Evolutionary conservation across 345 rosid genomes (phyloP).

Genomic region (Capsella bursapastoris): DNA sequence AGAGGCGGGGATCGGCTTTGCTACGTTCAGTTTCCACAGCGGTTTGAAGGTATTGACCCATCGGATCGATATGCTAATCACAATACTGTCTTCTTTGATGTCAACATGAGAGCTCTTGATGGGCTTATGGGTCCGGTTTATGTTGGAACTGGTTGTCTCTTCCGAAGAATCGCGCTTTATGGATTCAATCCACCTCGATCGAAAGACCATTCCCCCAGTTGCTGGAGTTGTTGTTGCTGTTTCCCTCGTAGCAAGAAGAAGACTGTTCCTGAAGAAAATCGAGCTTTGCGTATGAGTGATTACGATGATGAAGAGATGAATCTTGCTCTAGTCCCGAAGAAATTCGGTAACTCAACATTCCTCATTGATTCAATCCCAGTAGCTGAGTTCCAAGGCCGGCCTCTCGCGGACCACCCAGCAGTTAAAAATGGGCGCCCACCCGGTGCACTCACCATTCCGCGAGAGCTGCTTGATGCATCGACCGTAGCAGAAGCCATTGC

Average conservation of each 20-base stretch:
- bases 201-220: slow-evolving; percentile 66
- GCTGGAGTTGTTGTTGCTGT: slow-evolving; percentile 81
- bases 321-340: slow-evolving; percentile 74
- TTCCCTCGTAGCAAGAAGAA: slow-evolving; percentile 64
- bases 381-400: slow-evolving; percentile 96
- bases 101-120: slow-evolving; percentile 99
- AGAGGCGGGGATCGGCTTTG: slow-evolving; percentile 94
- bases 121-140: slow-evolving; percentile 98
- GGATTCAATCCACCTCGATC: slow-evolving; percentile 93
- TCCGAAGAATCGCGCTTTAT: slow-evolving; percentile 88
- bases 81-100: slow-evolving; percentile 98
- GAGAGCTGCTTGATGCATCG: slow-evolving; percentile 92
- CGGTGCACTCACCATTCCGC: slow-evolving; percentile 88
- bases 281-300: slow-evolving; percentile 87
- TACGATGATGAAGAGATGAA: slow-evolving; percentile 87
- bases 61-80: slow-evolving; percentile 98
- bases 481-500: slow-evolving; percentile 98
- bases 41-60: slow-evolving; percentile 98
- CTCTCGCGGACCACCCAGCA: slow-evolving; percentile 97
- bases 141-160: slow-evolving; percentile 97
- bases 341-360: slow-evolving; percentile 81
- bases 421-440: slow-evolving; percentile 93
- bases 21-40: slow-evolving; percentile 96
- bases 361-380: slow-evolving; percentile 90
- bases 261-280: slow-evolving; percentile 68